Percentiles rank a stretch among this genome's conserved stretches.
These are phyloP conservation scores for Mesostigma viride DNA, from an alignment of 139 green algal genomes.

Conservation along the genomic window DNA sequence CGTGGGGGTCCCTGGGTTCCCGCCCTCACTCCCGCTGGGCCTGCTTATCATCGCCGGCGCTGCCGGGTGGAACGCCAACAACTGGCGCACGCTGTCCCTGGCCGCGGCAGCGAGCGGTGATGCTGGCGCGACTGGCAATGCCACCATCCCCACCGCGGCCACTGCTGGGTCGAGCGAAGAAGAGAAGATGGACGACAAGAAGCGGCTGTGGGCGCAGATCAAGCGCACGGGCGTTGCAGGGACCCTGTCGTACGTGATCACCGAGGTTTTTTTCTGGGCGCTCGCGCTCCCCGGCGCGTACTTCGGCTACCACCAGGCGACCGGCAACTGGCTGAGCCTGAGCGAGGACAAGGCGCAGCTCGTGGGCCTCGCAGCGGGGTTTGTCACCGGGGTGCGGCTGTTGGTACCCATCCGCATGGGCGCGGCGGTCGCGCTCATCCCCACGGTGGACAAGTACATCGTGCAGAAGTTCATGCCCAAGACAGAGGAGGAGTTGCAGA, in stretches of 20 bases:
- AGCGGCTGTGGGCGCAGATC: too few species aligned
- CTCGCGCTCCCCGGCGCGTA: conserved; percentile 21
- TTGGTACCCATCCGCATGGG: conserved; percentile 28
- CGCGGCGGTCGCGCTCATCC: conserved; percentile 25
- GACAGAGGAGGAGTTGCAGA: too few species aligned
- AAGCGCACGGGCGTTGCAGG: conserved; percentile 27
- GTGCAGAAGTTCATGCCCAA: too few species aligned
- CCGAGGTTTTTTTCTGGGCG: conserved; percentile 34
- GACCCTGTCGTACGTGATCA: conserved; percentile 32
- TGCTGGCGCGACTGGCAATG: conserved; percentile 45
- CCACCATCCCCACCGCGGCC: conserved; percentile 57
- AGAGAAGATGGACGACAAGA: background rate
- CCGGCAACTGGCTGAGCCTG: conserved; percentile 24
- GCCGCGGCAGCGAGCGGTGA: conserved; percentile 52
- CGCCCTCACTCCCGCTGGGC: too few species aligned
- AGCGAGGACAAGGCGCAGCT: conserved; percentile 34
- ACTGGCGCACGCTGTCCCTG: too few species aligned
- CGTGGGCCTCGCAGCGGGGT: conserved; percentile 19
- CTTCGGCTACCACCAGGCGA: conserved; percentile 17
- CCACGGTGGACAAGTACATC: conserved; percentile 22
- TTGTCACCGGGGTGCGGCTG: conserved; percentile 28
- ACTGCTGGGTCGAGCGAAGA: conserved; percentile 36
- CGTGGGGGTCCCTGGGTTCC: too few species aligned
- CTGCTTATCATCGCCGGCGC: too few species aligned
- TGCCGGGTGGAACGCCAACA: too few species aligned